A percentile compares a stretch with the other conserved stretches of the same genome.
phyloP scores from a whole-genome alignment of 805 yeast species.

The Kluyveromyces nonfermentans region DNA sequence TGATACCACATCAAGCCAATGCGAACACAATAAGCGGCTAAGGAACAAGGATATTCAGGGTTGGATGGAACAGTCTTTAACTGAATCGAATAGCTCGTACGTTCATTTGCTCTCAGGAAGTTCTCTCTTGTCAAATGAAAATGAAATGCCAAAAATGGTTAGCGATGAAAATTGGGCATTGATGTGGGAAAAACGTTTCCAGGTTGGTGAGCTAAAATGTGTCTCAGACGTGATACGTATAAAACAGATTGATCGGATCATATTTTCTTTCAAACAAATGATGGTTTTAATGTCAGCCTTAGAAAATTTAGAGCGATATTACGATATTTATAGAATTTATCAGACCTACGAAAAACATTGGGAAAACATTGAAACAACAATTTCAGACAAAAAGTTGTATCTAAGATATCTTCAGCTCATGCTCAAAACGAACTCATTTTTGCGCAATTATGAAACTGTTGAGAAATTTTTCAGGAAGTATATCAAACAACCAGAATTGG shows the following conservation, averaged over 20 bases:
- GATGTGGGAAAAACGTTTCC: constrained; percentile 15
- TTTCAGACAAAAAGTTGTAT: constrained; percentile 1
- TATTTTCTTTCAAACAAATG: constrained; percentile 15
- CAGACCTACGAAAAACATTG: constrained; percentile 6
- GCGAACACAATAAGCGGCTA: constrained; percentile 1
- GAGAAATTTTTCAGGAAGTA: constrained; percentile 23
- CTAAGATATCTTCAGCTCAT: constrained; percentile 11
- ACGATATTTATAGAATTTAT: constrained; percentile 19
- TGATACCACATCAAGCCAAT: not conserved
- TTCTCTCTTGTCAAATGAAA: not conserved
- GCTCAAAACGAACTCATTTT: constrained; percentile 11
- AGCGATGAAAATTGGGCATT: constrained; percentile 1
- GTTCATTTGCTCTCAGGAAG: not conserved
- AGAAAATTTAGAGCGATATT: constrained; percentile 5
- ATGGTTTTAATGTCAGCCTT: constrained; percentile 10
- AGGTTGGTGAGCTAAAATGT: constrained; percentile 7
- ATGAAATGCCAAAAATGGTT: not conserved
- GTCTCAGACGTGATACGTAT: constrained; percentile 8
- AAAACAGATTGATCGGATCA: constrained; percentile 4
- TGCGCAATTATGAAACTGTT: constrained; percentile 16
- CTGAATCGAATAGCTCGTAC: constrained; percentile 9
- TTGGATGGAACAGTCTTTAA: constrained; percentile 11
- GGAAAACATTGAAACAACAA: constrained; percentile 4
- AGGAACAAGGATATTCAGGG: constrained; percentile 10
- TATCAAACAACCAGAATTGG: constrained; percentile 16